Base-by-base conservation (phyloP, 2,329 filamentous ascomycete species). In the Nothophaeocryptopus gaeumannii region DNA sequence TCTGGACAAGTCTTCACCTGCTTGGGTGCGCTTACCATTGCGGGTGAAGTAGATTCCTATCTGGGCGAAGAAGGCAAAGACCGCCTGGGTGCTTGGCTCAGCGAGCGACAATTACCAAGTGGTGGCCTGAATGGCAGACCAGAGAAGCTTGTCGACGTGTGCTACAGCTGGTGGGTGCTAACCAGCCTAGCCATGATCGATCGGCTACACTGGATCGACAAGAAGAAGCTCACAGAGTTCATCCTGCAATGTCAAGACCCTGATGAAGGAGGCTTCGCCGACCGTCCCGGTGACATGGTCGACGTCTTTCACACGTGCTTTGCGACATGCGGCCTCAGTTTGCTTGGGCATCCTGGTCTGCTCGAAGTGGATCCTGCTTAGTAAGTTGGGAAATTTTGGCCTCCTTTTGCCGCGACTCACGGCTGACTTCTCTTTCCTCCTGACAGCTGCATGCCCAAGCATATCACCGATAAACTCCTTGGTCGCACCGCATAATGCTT, bases 81-180 rank as follows among this genome's bases (percentile, higher is more conserved):
- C 66, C 87, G 86, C 60, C 75, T 97, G 4, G 91, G 85, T 13
- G 82, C 83, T 41, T 99, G 93, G 93, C 77, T 99, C 46, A 95
- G 90, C 69, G 93, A 99, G 72, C 81, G 93, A 55, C 93, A 99
- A 68, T 77, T 95, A 26, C 81, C 88, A 8, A 85, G 85, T 40
- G 93, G 93, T 29, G 93, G 93, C 0, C 74, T 99, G 43, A 99
- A 99, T 67, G 93, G 93, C 2, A 81, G 93, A 41, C 93, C 93
- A 0, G 93, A 97, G 73, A 99, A 99, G 75, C 74, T 88, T 55
- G 92, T 96, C 67, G 93, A 99, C 68, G 92, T 96, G 11, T 99
- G 93, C 74, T 99, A 99, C 73, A 96, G 89, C 68, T 99, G 93
- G 93, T 99, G 93, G 93, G 93, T 97, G 38, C 75, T 92, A 65